Evolutionary conservation across 345 rosid species (phyloP), one percentile per base, ranked within the genome.

Genomic region (Acer campestre): DNA sequence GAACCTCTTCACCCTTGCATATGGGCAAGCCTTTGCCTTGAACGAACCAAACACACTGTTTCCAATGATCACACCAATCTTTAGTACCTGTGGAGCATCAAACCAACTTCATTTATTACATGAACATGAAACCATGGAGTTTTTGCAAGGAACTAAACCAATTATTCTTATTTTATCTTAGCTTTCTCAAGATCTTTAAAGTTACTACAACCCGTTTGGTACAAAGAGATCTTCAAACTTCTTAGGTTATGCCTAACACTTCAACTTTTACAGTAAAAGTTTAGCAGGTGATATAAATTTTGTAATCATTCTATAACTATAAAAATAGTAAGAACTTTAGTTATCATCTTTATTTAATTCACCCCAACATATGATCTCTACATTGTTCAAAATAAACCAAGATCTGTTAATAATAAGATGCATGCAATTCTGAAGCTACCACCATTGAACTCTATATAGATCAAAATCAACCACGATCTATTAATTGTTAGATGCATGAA

Each of bases 11-110:
- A 22, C 87, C 94, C 80, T 78, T 75, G 76, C 90, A 84, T 69
- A 92, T 58, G 7, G 86, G 78, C 58, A 88, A 71, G 61, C 94
- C 93, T 67, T 83, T 66, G 69, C 90, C 92, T 63, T 84, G 93
- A 84, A 83, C 58, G 81, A 94, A 86, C 99, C 99, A 94, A 64
- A 92, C 94, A 84, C 97, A 96, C 81, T 94, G 99, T 75, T 94
- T 96, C 99, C 99, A 96, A 67, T 96, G 98, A 87, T 96, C 98
- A 81, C 98, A 90, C 99, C 99, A 96, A 79, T 88, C 80, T 71
- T 86, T 46, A 31, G 68, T 70, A 83, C 91, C 99, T 96, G 83
- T 20, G 23, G 72, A 85, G 75, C 80, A 86, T 78, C 59, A 81
- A 49, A 78, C 62, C 40, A 82, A 42, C 49, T 68, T 71, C 63